Percentiles rank a stretch among this genome's conserved stretches.
Evolutionary conservation across 2,329 filamentous ascomycete genomes (phyloP).

Genomic region (Monosporascus cannonballus): DNA sequence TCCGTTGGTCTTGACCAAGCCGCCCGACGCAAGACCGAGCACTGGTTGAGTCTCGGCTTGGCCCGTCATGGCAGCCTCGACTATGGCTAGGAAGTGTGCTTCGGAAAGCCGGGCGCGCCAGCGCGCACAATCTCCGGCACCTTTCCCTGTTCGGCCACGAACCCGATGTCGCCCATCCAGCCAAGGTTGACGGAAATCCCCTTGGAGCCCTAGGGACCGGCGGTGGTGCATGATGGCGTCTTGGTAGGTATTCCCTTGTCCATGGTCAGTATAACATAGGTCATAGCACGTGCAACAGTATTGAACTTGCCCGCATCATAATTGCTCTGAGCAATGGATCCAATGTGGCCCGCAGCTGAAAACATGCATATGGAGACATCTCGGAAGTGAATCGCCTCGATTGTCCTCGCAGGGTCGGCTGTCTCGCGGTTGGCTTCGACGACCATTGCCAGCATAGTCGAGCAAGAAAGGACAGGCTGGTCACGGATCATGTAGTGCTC

Average conservation of each 20-base stretch:
- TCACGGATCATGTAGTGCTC: too few relatives aligned
- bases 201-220: slow-evolving; percentile 15
- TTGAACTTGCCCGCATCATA: slow-evolving; percentile 19
- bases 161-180: slow-evolving; percentile 22
- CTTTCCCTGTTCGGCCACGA: slow-evolving; percentile 22
- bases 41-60: slow-evolving; percentile 14
- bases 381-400: too few relatives aligned
- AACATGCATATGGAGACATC: slow-evolving; percentile 21
- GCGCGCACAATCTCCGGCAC: slow-evolving; percentile 22
- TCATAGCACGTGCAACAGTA: neutral
- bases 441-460: too few relatives aligned
- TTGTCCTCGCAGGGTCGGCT: too few relatives aligned
- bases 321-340: slow-evolving; percentile 24
- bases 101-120: slow-evolving; percentile 20
- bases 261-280: neutral
- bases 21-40: slow-evolving; percentile 21
- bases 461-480: too few relatives aligned
- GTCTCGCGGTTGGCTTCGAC: too few relatives aligned
- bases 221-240: slow-evolving; percentile 22
- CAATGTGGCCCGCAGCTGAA: slow-evolving; percentile 21
- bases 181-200: slow-evolving; percentile 21
- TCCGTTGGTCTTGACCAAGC: slow-evolving; percentile 19
- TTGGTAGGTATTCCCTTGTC: slow-evolving; percentile 21
- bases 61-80: slow-evolving; percentile 18
- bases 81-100: slow-evolving; percentile 17